phyloP scores from a whole-genome alignment of 441 rosid genomes.

The Populus hybrid region DNA sequence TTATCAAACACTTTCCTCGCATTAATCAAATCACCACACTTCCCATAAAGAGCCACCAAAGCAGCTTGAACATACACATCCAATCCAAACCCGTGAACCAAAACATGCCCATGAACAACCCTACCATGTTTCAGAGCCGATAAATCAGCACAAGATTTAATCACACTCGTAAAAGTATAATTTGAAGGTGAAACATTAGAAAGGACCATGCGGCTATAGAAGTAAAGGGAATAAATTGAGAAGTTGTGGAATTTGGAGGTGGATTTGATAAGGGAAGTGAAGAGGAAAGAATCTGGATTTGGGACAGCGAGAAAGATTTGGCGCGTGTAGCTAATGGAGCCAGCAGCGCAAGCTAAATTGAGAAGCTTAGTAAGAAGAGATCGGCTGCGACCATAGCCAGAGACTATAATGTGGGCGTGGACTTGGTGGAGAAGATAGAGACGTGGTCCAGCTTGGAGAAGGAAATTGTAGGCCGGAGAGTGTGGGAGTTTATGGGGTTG shows the following conservation, averaged over 20 bases:
- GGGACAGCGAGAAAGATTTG: conserved; percentile 50
- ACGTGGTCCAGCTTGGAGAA: conserved; percentile 66
- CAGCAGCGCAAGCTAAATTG: conserved; percentile 54
- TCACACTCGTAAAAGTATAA: conserved; percentile 71
- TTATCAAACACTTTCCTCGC: conserved; percentile 71
- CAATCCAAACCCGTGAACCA: conserved; percentile 41
- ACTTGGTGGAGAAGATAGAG: conserved; percentile 60
- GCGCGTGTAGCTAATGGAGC: conserved; percentile 48
- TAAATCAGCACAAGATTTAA: conserved; percentile 65
- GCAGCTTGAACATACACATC: conserved; percentile 70
- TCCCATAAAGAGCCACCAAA: conserved; percentile 51
- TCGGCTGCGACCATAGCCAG: conserved; percentile 50
- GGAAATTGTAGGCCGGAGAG: conserved; percentile 50
- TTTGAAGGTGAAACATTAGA: conserved; percentile 42
- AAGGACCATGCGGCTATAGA: conserved; percentile 51
- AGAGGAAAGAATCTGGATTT: conserved; percentile 68
- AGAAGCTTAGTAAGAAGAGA: conserved; percentile 76
- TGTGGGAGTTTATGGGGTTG: conserved; percentile 20
- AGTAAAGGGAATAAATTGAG: conserved; percentile 45
- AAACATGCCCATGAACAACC: conserved; percentile 56
- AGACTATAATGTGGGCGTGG: conserved; percentile 51
- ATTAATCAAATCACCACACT: conserved; percentile 36
- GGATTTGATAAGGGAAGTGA: conserved; percentile 54
- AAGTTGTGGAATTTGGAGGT: conserved; percentile 44
- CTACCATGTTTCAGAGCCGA: conserved; percentile 44